phyloP scores from a whole-genome alignment of 164 flowering plant species.

The Dillenia suffruticosa region DNA sequence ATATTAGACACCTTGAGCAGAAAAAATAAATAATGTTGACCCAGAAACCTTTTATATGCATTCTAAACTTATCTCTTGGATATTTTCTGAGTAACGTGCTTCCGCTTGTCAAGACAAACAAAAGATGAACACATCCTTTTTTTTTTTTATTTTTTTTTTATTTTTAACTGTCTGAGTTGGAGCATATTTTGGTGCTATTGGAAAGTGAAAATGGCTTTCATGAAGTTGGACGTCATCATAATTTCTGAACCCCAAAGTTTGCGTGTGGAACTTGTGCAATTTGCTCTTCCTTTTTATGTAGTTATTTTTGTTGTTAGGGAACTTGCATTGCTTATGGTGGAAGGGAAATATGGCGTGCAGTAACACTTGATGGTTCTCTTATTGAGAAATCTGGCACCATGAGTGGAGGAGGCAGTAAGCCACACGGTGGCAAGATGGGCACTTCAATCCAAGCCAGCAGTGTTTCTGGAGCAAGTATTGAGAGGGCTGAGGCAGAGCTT shows the following conservation, averaged over 20 bases:
- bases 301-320: constrained; percentile 43
- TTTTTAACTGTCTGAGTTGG: background rate
- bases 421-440: constrained; percentile 97
- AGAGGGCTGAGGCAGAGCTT: constrained; percentile 73
- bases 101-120: background rate
- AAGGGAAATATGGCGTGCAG: constrained; percentile 78
- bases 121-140: too few species aligned
- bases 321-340: constrained; percentile 87
- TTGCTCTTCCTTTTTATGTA: background rate
- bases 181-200: background rate
- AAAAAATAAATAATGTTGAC: too few species aligned
- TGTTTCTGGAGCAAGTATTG: constrained; percentile 72
- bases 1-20: too few species aligned
- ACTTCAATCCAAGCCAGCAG: constrained; percentile 73
- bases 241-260: background rate
- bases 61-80: too few species aligned
- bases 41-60: too few species aligned
- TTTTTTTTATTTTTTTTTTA: too few species aligned
- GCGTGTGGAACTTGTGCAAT: background rate
- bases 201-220: background rate
- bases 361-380: constrained; percentile 89
- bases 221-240: background rate
- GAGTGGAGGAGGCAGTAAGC: constrained; percentile 95
- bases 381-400: constrained; percentile 95
- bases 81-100: background rate